Conservation (phyloP, 208 protist species). For the Kentomonas sorsogonicus region DNA sequence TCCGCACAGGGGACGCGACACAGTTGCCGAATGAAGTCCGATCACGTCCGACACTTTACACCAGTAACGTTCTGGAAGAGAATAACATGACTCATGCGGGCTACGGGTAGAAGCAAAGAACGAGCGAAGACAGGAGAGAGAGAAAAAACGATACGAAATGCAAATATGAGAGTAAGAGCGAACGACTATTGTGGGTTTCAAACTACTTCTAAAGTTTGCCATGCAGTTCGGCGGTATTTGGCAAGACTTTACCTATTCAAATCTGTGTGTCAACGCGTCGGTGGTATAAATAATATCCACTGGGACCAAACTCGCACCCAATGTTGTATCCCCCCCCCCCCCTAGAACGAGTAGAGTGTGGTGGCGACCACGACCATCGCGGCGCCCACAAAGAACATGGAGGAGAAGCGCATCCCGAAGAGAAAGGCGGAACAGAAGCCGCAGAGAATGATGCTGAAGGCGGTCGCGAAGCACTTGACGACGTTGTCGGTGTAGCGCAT, state of each 20-base stretch:
- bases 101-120: constrained; percentile 3
- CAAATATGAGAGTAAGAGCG: constrained; percentile 2
- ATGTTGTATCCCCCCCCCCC: background rate
- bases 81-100: no score
- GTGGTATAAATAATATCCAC: background rate
- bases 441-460: constrained; percentile 35
- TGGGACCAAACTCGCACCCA: background rate
- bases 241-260: background rate
- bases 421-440: constrained; percentile 31
- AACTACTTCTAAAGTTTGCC: background rate
- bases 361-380: constrained; percentile 22
- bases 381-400: constrained; percentile 26
- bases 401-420: constrained; percentile 20
- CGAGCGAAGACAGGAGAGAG: background rate
- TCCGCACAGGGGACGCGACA: no score
- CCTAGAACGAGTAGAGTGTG: constrained; percentile 27
- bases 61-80: no score
- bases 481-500: constrained; percentile 76
- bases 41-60: no score
- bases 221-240: background rate
- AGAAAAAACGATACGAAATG: constrained; percentile 1
- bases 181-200: no score
- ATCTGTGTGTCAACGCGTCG: background rate
- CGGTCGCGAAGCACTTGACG: constrained; percentile 61
- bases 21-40: no score